Percentiles rank a stretch among this genome's conserved stretches.
Evolutionary conservation across 2,329 filamentous ascomycete genomes (phyloP).

Genomic region (Nothophoma quercina): DNA sequence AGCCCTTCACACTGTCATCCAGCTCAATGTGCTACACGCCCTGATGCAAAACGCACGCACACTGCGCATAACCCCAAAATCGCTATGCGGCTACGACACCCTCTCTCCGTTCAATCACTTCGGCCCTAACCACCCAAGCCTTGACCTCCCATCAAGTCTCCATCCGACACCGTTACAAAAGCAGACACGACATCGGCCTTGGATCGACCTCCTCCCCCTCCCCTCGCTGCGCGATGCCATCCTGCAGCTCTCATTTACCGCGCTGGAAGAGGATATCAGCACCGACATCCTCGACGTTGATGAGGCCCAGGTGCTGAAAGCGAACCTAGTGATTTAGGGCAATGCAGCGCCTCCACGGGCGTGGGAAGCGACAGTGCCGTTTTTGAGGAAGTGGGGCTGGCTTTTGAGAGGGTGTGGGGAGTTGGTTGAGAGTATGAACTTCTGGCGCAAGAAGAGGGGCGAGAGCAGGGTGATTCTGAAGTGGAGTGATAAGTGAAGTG

Average conservation of each 20-base stretch:
- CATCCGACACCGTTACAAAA: constrained; percentile 49
- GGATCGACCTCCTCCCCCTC: constrained; percentile 46
- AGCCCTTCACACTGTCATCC: background rate
- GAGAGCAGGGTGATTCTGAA: constrained; percentile 1
- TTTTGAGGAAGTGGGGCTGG: constrained; percentile 56
- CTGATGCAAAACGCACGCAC: background rate
- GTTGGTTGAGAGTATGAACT: constrained; percentile 35
- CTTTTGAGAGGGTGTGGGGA: constrained; percentile 48
- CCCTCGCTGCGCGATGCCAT: constrained; percentile 50
- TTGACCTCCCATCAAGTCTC: background rate
- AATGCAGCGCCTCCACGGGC: constrained; percentile 53
- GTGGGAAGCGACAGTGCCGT: constrained; percentile 58
- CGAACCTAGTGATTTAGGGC: constrained; percentile 57
- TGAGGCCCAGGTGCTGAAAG: constrained; percentile 17
- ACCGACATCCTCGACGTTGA: constrained; percentile 21
- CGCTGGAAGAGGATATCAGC: constrained; percentile 8
- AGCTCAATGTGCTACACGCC: constrained; percentile 6
- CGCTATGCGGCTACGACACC: background rate
- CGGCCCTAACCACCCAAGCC: background rate
- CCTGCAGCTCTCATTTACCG: constrained; percentile 43
- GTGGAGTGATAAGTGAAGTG: too few relatives aligned
- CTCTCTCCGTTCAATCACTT: constrained; percentile 1
- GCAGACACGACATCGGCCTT: constrained; percentile 49
- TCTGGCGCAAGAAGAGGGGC: constrained; percentile 5
- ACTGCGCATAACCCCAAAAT: background rate